These are phyloP conservation scores for Eremothecium gossypii DNA, from an alignment of 1,139 yeast species.

Conservation along the genomic window DNA sequence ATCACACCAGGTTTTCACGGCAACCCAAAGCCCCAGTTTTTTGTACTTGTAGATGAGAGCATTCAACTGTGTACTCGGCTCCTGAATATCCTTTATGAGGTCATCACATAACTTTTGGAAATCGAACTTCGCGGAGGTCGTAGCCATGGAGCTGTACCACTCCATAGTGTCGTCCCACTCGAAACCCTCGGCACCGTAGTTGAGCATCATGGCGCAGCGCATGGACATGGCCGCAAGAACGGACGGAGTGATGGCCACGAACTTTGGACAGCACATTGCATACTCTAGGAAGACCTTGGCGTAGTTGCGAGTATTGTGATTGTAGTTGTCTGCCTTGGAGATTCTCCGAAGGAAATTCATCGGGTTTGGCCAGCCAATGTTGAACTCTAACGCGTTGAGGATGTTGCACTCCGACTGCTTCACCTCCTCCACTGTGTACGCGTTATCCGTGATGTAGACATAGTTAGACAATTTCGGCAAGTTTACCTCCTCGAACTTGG, in stretches of 20 bases:
- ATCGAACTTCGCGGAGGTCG: slow-evolving; percentile 14
- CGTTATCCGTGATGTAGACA: slow-evolving; percentile 79
- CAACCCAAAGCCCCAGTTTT: slow-evolving; percentile 14
- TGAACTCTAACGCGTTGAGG: slow-evolving; percentile 64
- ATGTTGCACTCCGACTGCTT: slow-evolving; percentile 80
- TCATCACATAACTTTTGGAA: slow-evolving; percentile 18
- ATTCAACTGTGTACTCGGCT: slow-evolving; percentile 23
- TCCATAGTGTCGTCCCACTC: slow-evolving; percentile 72
- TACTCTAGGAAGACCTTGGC: slow-evolving; percentile 86
- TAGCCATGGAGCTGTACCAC: slow-evolving; percentile 76
- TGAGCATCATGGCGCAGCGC: slow-evolving; percentile 72
- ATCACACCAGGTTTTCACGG: slow-evolving; percentile 14
- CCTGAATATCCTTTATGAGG: slow-evolving; percentile 19
- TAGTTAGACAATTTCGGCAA: slow-evolving; percentile 84
- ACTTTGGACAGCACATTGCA: slow-evolving; percentile 67
- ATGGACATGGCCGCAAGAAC: slow-evolving; percentile 82
- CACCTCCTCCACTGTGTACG: slow-evolving; percentile 77
- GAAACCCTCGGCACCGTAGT: slow-evolving; percentile 28
- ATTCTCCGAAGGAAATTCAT: slow-evolving; percentile 87
- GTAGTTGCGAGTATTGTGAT: slow-evolving; percentile 76
- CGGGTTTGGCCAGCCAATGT: slow-evolving; percentile 86
- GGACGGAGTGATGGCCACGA: slow-evolving; percentile 72
- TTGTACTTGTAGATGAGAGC: slow-evolving; percentile 21
- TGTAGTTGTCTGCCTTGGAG: slow-evolving; percentile 90
- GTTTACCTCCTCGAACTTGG: slow-evolving; percentile 92